Evolutionary conservation across 495 filamentous ascomycete genomes (phyloP), one percentile per base, ranked within the genome.

Genomic region (Podospora pseudopauciseta): DNA sequence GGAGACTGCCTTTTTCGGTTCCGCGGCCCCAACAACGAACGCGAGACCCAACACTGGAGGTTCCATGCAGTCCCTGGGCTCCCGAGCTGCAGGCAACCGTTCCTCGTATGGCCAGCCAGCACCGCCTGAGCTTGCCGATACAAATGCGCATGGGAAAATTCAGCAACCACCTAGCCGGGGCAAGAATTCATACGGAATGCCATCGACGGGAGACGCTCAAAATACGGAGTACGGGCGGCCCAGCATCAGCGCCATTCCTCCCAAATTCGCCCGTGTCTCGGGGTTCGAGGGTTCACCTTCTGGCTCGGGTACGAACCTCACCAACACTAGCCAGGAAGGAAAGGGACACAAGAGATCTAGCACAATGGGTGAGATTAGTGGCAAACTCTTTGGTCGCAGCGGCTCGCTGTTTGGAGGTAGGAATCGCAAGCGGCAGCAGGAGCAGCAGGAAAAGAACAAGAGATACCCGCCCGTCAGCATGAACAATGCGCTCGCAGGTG

Each of bases 321-420:
- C 15, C n/a, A 64, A 20, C 18, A 27, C 39, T 0, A 44, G 63
- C 7, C 60, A 63, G 32, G 80, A 80, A 55, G 71, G 63, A 26
- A 92, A 90, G 78, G 88, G 90, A n/a, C 94, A 97, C 81, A 94
- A 92, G 79, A 85, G 94, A 69, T 96, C 94, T 2, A 97, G 89
- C 77, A 97, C 94, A 4, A 88, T 97, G 72, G 90, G 92, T 49
- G 89, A 92, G 67, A 86, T 94, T 66, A 82, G 88, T 30, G 90
- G 90, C 72, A 92, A 90, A 76, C 79, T 96, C 16, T 91, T 97
- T 77, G 87, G 91, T 66, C 88, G 93, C 53, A 90, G 89, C 66
- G 88, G 88, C 18, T 94, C 91, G 6, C 82, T 96, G 53, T 92
- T 96, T 75, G 88, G 90, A 19, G 85, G 84, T 49, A 80, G 80